Base-by-base conservation (phyloP, 257 asterid species). In the Fraxinus cuspidata region DNA sequence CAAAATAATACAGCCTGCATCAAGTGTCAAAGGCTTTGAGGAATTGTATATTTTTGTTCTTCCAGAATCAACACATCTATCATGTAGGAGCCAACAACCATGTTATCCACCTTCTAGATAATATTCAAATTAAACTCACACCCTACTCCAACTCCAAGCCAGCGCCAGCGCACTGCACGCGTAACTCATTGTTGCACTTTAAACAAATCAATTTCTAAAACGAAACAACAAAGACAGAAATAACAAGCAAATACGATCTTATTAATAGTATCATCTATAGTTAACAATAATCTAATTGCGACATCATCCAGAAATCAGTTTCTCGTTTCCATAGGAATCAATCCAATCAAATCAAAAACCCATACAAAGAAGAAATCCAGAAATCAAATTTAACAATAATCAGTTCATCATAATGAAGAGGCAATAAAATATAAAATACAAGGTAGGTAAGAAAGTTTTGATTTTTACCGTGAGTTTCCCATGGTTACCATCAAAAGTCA, bases 401-500 rank as follows among this genome's bases (percentile, higher is more conserved):
- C 79, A 32, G 40, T 40, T 3, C 23, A 42, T 42, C 49, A 64
- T 2, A 44, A 44, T 56, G 12, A 37, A 73, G 7, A 6, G n/a
- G 21, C 23, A 75, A 10, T 27, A 63, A 19, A 56, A 63, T 28
- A 84, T 38, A 16, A 66, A 42, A 74, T 63, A 67, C 60, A 5
- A 6, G 13, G 11, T 42, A 11, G 7, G 71, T 63, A 58, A 5
- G 44, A 47, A 79, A 58, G 60, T 29, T 47, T 72, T 27, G 51
- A 25, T 19, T 12, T 16, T 76, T 74, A 91, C 99, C 88, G 87
- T 78, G 71, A 93, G 94, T 21, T 51, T 82, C 64, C 99, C 99
- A 80, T 86, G 97, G 87, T 93, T 90, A 60, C 98, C 96, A 56
- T 85, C 90, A 82, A 96, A 96, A 6, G 86, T 83, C 97, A 96